Evolutionary conservation across 2,329 filamentous ascomycete genomes (phyloP).

Genomic region (Simplicillium sp.): DNA sequence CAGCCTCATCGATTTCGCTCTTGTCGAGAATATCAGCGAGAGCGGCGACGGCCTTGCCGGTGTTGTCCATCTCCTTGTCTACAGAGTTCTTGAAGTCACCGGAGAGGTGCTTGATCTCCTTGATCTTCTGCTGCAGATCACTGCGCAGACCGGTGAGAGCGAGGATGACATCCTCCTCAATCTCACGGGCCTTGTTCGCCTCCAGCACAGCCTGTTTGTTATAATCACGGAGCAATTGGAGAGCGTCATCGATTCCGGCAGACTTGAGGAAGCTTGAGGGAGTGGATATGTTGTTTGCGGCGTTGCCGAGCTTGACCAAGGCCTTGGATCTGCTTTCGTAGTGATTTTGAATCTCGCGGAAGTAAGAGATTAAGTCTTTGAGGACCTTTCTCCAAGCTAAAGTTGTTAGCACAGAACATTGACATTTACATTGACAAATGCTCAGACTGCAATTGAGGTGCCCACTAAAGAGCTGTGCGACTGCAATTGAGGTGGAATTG

Average conservation of each 20-base stretch:
- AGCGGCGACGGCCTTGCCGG: constrained; percentile 66
- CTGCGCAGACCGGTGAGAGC: constrained; percentile 77
- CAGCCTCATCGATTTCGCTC: constrained; percentile 65
- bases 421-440: too few species aligned
- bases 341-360: constrained; percentile 80
- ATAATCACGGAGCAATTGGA: constrained; percentile 70
- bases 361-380: constrained; percentile 90
- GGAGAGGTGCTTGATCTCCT: constrained; percentile 90
- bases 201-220: constrained; percentile 74
- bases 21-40: constrained; percentile 76
- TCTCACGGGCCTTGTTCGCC: constrained; percentile 79
- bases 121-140: constrained; percentile 92
- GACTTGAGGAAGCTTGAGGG: constrained; percentile 69
- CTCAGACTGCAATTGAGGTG: neutral
- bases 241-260: constrained; percentile 80
- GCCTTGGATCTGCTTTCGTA: constrained; percentile 82
- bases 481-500: neutral
- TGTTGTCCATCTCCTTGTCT: constrained; percentile 86
- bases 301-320: constrained; percentile 71
- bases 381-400: constrained; percentile 89
- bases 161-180: constrained; percentile 84
- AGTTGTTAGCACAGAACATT: neutral
- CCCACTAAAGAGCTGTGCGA: too few species aligned
- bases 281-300: constrained; percentile 69
- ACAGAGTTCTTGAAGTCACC: constrained; percentile 97